Evolutionary conservation across 2,329 filamentous ascomycete species (phyloP).

Genomic region (Graphilbum ipis-grandicollis): DNA sequence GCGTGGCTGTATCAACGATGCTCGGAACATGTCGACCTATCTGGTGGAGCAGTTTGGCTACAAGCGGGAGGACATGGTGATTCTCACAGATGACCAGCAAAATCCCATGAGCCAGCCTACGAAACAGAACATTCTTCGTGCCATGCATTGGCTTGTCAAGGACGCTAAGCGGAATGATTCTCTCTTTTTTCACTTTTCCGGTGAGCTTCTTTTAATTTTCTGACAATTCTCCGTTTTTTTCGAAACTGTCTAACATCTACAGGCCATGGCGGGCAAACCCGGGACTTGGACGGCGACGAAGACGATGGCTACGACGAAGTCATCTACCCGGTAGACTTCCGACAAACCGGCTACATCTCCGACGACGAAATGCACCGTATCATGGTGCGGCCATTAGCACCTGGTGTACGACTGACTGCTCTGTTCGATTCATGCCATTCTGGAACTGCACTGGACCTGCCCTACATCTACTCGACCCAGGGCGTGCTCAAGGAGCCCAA

Average conservation of each 20-base stretch:
- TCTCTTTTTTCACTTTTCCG: conserved; percentile 94
- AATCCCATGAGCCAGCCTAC: conserved; percentile 95
- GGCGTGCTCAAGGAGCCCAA: conserved; percentile 53
- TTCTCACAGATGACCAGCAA: conserved; percentile 89
- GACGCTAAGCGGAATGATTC: conserved; percentile 86
- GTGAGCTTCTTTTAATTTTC: conserved; percentile 35
- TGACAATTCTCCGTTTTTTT: too few relatives aligned
- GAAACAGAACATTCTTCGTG: conserved; percentile 83
- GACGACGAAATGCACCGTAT: conserved; percentile 71
- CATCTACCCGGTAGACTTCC: conserved; percentile 70
- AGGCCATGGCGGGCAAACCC: conserved; percentile 63
- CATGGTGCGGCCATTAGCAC: conserved; percentile 40
- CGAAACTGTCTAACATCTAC: too few relatives aligned
- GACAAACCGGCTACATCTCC: conserved; percentile 56
- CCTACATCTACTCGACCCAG: conserved; percentile 53
- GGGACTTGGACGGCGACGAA: conserved; percentile 64
- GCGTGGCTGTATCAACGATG: conserved; percentile 90
- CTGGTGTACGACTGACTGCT: conserved; percentile 40
- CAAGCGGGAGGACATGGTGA: conserved; percentile 90
- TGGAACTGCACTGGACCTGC: conserved; percentile 46
- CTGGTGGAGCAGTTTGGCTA: conserved; percentile 81
- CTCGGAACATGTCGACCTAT: conserved; percentile 91
- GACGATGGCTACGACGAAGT: conserved; percentile 72
- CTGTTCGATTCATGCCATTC: conserved; percentile 53
- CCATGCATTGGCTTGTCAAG: conserved; percentile 97